phyloP scores from a whole-genome alignment of 1,284 basidiomycete species.

The Fistulina hepatica region DNA sequence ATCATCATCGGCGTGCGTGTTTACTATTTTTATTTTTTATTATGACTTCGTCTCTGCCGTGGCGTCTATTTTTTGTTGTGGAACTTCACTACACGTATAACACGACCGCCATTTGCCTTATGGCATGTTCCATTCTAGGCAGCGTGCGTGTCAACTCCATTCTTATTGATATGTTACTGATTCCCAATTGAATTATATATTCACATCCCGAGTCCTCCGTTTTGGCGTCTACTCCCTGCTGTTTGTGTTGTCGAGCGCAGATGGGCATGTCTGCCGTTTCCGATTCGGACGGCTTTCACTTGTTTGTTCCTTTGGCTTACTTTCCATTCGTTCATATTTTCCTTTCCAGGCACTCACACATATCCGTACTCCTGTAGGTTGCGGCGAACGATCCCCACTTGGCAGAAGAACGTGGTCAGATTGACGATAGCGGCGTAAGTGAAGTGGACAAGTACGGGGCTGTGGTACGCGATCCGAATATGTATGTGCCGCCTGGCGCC shows the following conservation, averaged over 20 bases:
- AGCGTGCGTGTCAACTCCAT: no score
- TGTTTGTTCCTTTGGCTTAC: no score
- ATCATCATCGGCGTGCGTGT: slow-evolving; percentile 70
- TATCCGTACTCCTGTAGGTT: slow-evolving; percentile 31
- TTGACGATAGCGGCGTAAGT: slow-evolving; percentile 66
- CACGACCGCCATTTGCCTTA: slow-evolving; percentile 1
- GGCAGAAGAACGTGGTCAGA: slow-evolving; percentile 78
- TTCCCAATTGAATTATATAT: no score
- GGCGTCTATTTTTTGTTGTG: slow-evolving; percentile 1
- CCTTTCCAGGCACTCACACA: slow-evolving; percentile 1
- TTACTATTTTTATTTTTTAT: slow-evolving; percentile 3
- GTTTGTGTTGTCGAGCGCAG: no score
- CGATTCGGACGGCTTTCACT: no score
- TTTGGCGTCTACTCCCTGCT: no score
- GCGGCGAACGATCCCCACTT: slow-evolving; percentile 73
- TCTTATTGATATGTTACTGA: no score
- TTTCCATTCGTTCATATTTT: no score
- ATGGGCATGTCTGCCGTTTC: slow-evolving; percentile 8
- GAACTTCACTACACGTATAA: neutral
- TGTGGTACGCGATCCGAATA: slow-evolving; percentile 79
- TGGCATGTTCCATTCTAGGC: no score
- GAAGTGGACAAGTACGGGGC: slow-evolving; percentile 98
- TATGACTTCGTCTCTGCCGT: slow-evolving; percentile 8
- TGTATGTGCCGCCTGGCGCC: slow-evolving; percentile 88
- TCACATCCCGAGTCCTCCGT: no score